These are phyloP conservation scores for Diaporthe sp. DNA, from an alignment of 2,329 filamentous ascomycete species.

Conservation along the genomic window DNA sequence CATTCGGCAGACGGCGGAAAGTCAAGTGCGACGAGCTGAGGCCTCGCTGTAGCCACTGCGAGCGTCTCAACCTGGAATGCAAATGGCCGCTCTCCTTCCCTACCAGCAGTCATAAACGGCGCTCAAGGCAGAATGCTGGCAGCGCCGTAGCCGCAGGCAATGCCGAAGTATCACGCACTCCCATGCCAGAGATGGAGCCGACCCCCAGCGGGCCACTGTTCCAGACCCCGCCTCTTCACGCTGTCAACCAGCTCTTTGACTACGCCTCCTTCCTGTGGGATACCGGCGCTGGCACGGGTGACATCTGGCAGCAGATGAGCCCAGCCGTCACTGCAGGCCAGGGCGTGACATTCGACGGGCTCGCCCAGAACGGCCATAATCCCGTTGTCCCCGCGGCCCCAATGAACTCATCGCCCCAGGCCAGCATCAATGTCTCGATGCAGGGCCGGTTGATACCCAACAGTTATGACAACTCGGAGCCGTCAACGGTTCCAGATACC, in stretches of 20 bases:
- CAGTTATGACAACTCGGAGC: conserved; percentile 14
- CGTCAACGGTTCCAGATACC: conserved; percentile 29
- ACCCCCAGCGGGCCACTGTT: conserved; percentile 30
- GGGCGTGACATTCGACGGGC: neutral
- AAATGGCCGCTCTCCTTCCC: conserved; percentile 56
- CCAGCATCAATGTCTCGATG: conserved; percentile 23
- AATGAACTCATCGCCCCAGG: conserved; percentile 20
- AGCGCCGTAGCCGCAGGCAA: conserved; percentile 3
- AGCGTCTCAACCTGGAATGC: conserved; percentile 66
- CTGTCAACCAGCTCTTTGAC: conserved; percentile 60
- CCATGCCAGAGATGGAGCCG: conserved; percentile 29
- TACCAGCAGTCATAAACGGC: conserved; percentile 6
- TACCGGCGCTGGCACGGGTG: conserved; percentile 43
- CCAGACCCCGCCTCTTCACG: conserved; percentile 38
- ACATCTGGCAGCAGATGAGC: conserved; percentile 53
- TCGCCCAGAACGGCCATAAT: conserved; percentile 7
- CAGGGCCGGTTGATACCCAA: conserved; percentile 9
- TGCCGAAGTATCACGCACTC: conserved; percentile 31
- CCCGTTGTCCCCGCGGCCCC: neutral
- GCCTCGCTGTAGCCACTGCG: conserved; percentile 66
- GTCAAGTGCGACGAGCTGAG: conserved; percentile 68
- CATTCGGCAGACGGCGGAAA: conserved; percentile 59
- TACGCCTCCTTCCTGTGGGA: conserved; percentile 65
- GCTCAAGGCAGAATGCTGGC: conserved; percentile 22
- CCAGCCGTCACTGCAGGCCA: conserved; percentile 25